These are phyloP conservation scores for Aspergillus campestris DNA, from an alignment of 495 filamentous ascomycete species.

Conservation along the genomic window DNA sequence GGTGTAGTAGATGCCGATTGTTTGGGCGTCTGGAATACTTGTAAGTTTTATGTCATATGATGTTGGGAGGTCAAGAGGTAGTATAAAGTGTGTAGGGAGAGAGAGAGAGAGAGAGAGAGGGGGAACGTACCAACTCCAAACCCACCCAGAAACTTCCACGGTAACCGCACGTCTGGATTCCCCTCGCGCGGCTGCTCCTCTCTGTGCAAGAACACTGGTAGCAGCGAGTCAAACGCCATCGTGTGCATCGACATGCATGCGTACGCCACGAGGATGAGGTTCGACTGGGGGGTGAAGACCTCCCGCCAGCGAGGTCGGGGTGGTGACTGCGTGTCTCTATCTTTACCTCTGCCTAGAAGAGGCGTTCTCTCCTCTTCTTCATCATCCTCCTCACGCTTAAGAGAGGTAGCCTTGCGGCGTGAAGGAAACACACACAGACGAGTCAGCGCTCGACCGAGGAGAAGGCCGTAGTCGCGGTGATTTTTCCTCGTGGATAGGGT, in stretches of 20 bases:
- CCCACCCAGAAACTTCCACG: conserved; percentile 70
- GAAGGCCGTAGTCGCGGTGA: conserved; percentile 58
- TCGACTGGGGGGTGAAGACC: conserved; percentile 65
- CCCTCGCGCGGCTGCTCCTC: conserved; percentile 44
- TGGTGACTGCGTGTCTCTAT: conserved; percentile 14
- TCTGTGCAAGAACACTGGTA: conserved; percentile 76
- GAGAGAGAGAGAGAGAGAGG: neutral
- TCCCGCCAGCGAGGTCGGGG: conserved; percentile 48
- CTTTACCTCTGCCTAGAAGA: conserved; percentile 13
- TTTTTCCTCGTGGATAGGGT: conserved; percentile 59
- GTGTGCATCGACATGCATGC: conserved; percentile 67
- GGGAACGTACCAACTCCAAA: conserved; percentile 51
- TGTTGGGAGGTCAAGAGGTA: conserved; percentile 7
- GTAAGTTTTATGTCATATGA: too few species aligned
- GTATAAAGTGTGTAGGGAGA: neutral
- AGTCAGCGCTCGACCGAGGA: conserved; percentile 47
- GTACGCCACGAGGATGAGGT: conserved; percentile 67
- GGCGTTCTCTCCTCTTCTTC: conserved; percentile 34
- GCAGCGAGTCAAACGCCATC: conserved; percentile 70
- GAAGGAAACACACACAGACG: conserved; percentile 16
- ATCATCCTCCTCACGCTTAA: neutral
- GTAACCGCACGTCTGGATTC: conserved; percentile 53
- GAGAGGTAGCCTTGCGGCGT: conserved; percentile 7
- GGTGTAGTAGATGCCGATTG: conserved; percentile 72
- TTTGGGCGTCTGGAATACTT: conserved; percentile 51